phyloP scores from a whole-genome alignment of 768 basidiomycete genomes.

The Leccinellum rugosiceps region DNA sequence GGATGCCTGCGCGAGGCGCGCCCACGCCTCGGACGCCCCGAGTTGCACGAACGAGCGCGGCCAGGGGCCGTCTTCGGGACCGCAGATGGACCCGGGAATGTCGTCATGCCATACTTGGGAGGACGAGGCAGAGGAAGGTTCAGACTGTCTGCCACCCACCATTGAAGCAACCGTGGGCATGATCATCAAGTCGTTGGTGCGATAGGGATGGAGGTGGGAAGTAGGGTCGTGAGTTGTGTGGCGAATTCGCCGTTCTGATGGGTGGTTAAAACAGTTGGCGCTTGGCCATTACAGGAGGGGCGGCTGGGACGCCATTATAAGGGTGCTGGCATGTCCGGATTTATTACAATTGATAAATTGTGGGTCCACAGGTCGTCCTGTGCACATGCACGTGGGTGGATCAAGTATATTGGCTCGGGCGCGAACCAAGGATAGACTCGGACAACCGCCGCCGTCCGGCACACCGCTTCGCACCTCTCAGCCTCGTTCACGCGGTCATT shows the following conservation, averaged over 20 bases:
- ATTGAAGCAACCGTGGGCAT: constrained; percentile 14
- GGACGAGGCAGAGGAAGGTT: constrained; percentile 19
- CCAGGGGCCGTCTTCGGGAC: constrained; percentile 64
- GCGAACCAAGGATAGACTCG: constrained; percentile 7
- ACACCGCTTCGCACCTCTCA: not conserved
- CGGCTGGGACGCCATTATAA: constrained; percentile 16
- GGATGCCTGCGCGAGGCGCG: constrained; percentile 47
- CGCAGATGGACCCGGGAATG: constrained; percentile 59
- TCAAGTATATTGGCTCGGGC: constrained; percentile 4
- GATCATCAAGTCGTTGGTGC: constrained; percentile 12
- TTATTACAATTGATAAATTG: constrained; percentile 18
- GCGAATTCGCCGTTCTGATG: constrained; percentile 3
- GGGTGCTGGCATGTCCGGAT: constrained; percentile 19
- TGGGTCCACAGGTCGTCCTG: constrained; percentile 15
- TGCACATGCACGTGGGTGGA: constrained; percentile 26
- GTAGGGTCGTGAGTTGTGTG: not conserved
- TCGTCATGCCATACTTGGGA: constrained; percentile 55
- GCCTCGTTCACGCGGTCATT: constrained; percentile 28
- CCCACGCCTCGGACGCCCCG: constrained; percentile 50
- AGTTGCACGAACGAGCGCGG: constrained; percentile 56
- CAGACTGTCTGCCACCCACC: constrained; percentile 9
- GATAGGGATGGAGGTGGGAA: not conserved
- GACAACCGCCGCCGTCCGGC: constrained; percentile 15
- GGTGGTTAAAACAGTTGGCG: constrained; percentile 30
- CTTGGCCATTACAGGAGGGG: constrained; percentile 24